Percentiles rank a stretch among this genome's conserved stretches.
These are phyloP conservation scores for Chlamydomonas sp. DNA, from an alignment of 139 green algal species.

Conservation along the genomic window DNA sequence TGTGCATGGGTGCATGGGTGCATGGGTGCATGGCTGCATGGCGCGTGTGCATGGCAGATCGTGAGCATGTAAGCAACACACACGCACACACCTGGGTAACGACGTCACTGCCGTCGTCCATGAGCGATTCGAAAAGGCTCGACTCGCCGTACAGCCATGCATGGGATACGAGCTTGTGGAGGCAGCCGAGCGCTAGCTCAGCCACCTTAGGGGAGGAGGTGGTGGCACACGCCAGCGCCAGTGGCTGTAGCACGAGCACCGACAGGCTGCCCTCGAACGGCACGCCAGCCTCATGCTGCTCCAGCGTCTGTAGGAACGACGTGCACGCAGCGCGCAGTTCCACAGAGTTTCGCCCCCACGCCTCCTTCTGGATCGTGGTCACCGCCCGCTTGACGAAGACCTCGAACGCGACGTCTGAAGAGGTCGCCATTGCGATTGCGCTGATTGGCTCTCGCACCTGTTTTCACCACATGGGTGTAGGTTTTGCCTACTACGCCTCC, in stretches of 20 bases:
- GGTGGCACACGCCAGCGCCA: conserved; percentile 51
- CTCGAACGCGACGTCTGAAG: conserved; percentile 25
- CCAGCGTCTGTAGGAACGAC: conserved; percentile 45
- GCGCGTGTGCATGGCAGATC: background rate
- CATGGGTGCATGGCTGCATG: background rate
- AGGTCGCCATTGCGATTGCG: background rate
- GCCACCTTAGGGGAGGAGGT: conserved; percentile 39
- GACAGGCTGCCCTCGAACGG: conserved; percentile 23
- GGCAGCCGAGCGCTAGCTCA: conserved; percentile 68
- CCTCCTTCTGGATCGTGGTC: conserved; percentile 60
- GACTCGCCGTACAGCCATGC: conserved; percentile 74
- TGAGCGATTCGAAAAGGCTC: conserved; percentile 20
- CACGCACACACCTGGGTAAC: conserved; percentile 6
- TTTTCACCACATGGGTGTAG: background rate
- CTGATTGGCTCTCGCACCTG: background rate
- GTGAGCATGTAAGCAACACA: conserved; percentile 1
- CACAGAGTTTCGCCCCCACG: conserved; percentile 54
- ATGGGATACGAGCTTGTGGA: conserved; percentile 86
- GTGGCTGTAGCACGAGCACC: conserved; percentile 57
- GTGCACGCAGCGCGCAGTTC: conserved; percentile 60
- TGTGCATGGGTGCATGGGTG: too few species aligned
- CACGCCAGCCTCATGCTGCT: conserved; percentile 32
- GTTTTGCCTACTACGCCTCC: too few species aligned
- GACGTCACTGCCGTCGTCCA: conserved; percentile 29
- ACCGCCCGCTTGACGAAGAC: conserved; percentile 55